phyloP scores from a whole-genome alignment of 805 yeast species.

The Debaryomyces maramus region DNA sequence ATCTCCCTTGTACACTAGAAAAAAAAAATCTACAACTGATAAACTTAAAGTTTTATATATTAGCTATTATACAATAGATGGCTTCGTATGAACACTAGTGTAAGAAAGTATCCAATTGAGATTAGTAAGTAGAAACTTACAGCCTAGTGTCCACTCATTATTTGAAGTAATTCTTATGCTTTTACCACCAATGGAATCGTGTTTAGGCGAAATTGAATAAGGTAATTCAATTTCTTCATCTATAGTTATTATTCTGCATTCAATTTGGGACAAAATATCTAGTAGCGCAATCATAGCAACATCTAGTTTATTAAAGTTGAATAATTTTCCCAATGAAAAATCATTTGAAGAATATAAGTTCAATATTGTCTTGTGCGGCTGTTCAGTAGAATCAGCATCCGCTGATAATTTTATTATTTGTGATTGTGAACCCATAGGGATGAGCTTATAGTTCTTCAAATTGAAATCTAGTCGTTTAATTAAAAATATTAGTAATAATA shows the following conservation, averaged over 20 bases:
- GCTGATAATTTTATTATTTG: slow-evolving; percentile 58
- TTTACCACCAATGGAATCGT: slow-evolving; percentile 74
- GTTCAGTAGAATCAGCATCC: slow-evolving; percentile 13
- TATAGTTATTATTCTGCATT: slow-evolving; percentile 37
- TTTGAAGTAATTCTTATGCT: slow-evolving; percentile 72
- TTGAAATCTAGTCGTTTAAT: slow-evolving; percentile 54
- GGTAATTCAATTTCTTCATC: slow-evolving; percentile 69
- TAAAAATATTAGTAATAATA: slow-evolving; percentile 67
- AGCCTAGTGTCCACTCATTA: slow-evolving; percentile 87
- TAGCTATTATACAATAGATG: slow-evolving; percentile 2
- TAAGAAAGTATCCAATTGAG: slow-evolving; percentile 81
- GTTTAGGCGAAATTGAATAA: slow-evolving; percentile 54
- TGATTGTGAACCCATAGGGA: slow-evolving; percentile 85
- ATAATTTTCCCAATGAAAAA: slow-evolving; percentile 65
- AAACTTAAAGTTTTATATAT: no score
- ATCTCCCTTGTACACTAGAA: no score
- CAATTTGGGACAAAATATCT: slow-evolving; percentile 58
- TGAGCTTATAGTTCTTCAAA: slow-evolving; percentile 59
- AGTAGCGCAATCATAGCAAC: slow-evolving; percentile 77
- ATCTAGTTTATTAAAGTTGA: slow-evolving; percentile 77
- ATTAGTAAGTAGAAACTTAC: slow-evolving; percentile 76
- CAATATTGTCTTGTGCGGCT: slow-evolving; percentile 37
- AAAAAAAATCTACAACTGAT: no score
- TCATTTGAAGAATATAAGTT: slow-evolving; percentile 71
- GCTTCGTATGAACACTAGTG: slow-evolving; percentile 44